Evolutionary conservation across 257 asterid genomes (phyloP), one percentile per base, ranked within the genome.

Genomic region (Fraxinus anomala): DNA sequence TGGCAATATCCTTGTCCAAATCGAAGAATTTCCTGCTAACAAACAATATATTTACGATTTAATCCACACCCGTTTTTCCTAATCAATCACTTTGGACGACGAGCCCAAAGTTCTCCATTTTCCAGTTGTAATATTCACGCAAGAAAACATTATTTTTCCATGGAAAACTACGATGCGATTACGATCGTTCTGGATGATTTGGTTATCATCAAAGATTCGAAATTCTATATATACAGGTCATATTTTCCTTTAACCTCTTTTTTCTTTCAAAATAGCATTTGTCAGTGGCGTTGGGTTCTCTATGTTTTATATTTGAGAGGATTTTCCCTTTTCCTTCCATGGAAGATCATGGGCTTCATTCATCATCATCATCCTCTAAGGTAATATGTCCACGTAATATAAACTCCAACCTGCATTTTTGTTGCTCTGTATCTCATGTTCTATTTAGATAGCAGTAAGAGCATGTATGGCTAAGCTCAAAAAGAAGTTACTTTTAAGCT

Each of bases 21-120:
- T 75, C 84, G 76, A 49, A 76, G 72, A 19, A 76, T 16, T 1
- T 54, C 74, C 66, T 59, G 67, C 78, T 16, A 74, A 47, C 34
- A 77, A 42, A 40, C 63, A 76, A 68, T 7, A 17, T 51, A 39
- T 33, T 30, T 3, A 33, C 36, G 6, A 47, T 47, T 47, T 47
- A 47, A 47, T 56, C 66, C 26, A n/a, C 33, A 63, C 44, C 28
- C 19, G 4, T 69, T 61, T 78, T 31, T 12, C 51, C 74, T 5
- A 44, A 63, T 34, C 83, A 82, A 37, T 82, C 75, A 70, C 75
- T 63, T 21, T 59, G 80, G 86, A 80, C 89, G 89, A 80, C 78
- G 81, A 66, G 40, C 49, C 75, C 89, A 30, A 85, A 77, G 88
- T 40, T 80, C 68, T 74, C 73, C 63, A 80, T 63, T 70, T 73